Evolutionary conservation across 768 basidiomycete species (phyloP).

Genomic region (Baorangia bicolor): DNA sequence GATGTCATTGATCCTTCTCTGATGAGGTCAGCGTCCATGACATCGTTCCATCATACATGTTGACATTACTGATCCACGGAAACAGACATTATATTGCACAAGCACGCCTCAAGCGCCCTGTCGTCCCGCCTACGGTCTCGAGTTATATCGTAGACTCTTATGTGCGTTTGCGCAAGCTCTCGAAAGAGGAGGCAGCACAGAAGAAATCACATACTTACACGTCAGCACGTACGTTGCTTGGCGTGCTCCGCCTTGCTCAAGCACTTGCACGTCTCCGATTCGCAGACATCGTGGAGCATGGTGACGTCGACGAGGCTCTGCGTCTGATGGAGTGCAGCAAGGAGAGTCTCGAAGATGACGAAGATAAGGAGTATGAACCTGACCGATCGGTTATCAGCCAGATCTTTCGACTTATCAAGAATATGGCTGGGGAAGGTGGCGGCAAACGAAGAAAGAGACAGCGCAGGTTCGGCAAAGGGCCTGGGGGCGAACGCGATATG

Average conservation of each 20-base stretch:
- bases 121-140: constrained; percentile 86
- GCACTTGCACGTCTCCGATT: constrained; percentile 91
- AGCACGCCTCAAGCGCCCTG: constrained; percentile 84
- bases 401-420: constrained; percentile 89
- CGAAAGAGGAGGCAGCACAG: constrained; percentile 85
- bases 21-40: constrained; percentile 64
- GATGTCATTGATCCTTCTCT: constrained; percentile 83
- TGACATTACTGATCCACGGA: constrained; percentile 2
- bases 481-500: constrained; percentile 68
- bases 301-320: constrained; percentile 95
- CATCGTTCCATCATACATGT: not conserved
- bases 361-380: constrained; percentile 61
- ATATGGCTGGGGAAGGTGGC: constrained; percentile 59
- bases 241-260: constrained; percentile 90
- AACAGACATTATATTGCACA: constrained; percentile 90
- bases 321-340: constrained; percentile 97
- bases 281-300: constrained; percentile 72
- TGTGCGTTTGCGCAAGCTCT: constrained; percentile 89
- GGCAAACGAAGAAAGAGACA: constrained; percentile 41
- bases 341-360: constrained; percentile 81
- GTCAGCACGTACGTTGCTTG: constrained; percentile 93
- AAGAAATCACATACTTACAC: constrained; percentile 93
- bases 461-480: constrained; percentile 64
- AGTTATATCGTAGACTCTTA: constrained; percentile 94
- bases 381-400: constrained; percentile 81